A percentile compares a stretch with the other conserved stretches of the same genome.
These are phyloP conservation scores for Termitomyces sp. DNA, from an alignment of 768 basidiomycete genomes.

Conservation along the genomic window DNA sequence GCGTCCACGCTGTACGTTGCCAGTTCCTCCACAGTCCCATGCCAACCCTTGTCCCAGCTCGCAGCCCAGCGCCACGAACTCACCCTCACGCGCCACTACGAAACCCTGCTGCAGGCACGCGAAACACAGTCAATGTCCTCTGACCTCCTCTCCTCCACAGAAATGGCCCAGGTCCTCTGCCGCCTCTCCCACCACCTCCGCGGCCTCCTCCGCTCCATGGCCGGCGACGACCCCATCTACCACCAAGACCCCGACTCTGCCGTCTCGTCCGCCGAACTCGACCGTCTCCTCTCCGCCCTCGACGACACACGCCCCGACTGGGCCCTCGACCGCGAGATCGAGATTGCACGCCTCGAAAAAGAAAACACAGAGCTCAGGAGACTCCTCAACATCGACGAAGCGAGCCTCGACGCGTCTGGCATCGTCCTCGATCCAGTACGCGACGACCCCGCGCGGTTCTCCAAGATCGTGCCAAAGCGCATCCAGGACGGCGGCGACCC, in stretches of 20 bases:
- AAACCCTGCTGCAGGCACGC: slow-evolving; percentile 65
- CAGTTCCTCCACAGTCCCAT: no score
- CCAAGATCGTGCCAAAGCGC: slow-evolving; percentile 25
- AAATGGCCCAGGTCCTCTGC: slow-evolving; percentile 61
- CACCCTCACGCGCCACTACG: slow-evolving; percentile 86
- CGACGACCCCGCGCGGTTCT: slow-evolving; percentile 35
- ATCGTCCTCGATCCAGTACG: slow-evolving; percentile 47
- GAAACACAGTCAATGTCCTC: slow-evolving; percentile 51
- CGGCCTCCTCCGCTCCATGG: slow-evolving; percentile 65
- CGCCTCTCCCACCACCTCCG: slow-evolving; percentile 68
- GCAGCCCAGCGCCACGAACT: slow-evolving; percentile 92
- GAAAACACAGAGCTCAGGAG: slow-evolving; percentile 81
- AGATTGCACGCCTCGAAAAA: slow-evolving; percentile 73
- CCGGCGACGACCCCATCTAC: slow-evolving; percentile 50
- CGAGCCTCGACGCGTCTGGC: slow-evolving; percentile 45
- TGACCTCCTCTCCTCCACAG: slow-evolving; percentile 54
- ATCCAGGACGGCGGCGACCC: background rate
- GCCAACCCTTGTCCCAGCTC: slow-evolving; percentile 42
- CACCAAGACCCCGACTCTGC: slow-evolving; percentile 26
- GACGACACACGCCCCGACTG: slow-evolving; percentile 55
- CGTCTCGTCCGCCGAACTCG: slow-evolving; percentile 35
- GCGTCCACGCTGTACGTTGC: slow-evolving; percentile 57
- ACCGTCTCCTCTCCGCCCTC: slow-evolving; percentile 37
- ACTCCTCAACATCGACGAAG: slow-evolving; percentile 69
- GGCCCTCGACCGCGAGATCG: slow-evolving; percentile 82